Evolutionary conservation across 2,329 filamentous ascomycete species (phyloP).

Genomic region (Cercospora beticola): DNA sequence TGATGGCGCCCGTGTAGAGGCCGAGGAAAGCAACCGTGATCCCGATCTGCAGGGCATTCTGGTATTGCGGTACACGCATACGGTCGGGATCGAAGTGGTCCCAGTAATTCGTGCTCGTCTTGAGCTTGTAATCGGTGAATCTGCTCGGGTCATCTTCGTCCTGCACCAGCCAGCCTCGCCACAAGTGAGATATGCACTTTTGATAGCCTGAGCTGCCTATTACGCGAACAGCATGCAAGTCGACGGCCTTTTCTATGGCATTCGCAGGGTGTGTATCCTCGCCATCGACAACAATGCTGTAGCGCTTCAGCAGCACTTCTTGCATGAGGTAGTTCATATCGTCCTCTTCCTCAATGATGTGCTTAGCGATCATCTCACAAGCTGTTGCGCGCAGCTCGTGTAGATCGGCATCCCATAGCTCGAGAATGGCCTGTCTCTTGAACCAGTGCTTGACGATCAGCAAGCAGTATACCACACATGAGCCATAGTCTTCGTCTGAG

Average conservation of each 20-base stretch:
- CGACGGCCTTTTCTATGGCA: conserved; percentile 89
- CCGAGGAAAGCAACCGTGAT: conserved; percentile 80
- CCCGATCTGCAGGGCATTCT: conserved; percentile 84
- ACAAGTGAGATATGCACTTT: conserved; percentile 89
- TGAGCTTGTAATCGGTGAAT: conserved; percentile 84
- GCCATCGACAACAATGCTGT: conserved; percentile 74
- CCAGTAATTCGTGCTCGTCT: conserved; percentile 74
- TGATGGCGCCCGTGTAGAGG: conserved; percentile 88
- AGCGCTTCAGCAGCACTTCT: conserved; percentile 79
- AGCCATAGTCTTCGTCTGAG: conserved; percentile 57
- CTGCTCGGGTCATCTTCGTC: conserved; percentile 86
- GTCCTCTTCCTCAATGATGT: conserved; percentile 79
- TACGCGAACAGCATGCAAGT: conserved; percentile 82
- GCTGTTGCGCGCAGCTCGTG: conserved; percentile 76
- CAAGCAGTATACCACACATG: conserved; percentile 82
- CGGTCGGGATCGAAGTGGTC: conserved; percentile 88
- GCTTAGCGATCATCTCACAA: conserved; percentile 90
- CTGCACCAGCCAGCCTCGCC: conserved; percentile 96
- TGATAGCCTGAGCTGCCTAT: conserved; percentile 95
- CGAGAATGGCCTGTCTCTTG: conserved; percentile 70
- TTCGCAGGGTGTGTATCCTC: conserved; percentile 75
- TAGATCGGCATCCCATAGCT: conserved; percentile 90
- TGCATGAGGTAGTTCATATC: conserved; percentile 76
- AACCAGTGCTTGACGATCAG: conserved; percentile 76
- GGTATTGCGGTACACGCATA: conserved; percentile 88